Evolutionary conservation across 2,329 filamentous ascomycete species (phyloP).

Genomic region (Paecilomyces fulvus): DNA sequence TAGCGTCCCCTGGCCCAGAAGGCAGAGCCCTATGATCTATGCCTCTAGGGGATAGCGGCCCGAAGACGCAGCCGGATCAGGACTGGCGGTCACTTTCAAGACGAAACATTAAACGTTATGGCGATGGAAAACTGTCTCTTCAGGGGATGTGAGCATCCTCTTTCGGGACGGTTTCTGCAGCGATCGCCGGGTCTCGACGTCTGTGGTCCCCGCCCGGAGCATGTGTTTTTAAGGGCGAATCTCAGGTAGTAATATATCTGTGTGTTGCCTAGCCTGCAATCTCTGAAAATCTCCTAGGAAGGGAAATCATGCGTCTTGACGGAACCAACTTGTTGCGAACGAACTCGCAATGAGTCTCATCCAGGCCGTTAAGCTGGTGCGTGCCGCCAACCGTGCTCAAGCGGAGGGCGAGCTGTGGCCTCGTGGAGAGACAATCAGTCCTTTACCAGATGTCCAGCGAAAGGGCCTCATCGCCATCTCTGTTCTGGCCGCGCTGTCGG

Average conservation of each 20-base stretch:
- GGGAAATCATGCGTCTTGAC: neutral
- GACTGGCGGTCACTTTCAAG: neutral
- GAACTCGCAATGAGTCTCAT: neutral
- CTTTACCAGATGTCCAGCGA: conserved; percentile 24
- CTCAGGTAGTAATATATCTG: neutral
- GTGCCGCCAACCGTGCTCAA: neutral
- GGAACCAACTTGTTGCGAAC: neutral
- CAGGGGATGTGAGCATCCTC: neutral
- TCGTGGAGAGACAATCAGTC: conserved; percentile 17
- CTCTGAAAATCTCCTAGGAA: neutral
- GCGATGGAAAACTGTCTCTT: neutral
- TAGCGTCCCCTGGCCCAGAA: neutral
- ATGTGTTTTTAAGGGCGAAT: neutral
- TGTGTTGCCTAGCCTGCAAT: neutral
- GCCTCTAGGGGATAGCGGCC: neutral
- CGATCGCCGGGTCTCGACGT: neutral
- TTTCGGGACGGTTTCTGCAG: neutral
- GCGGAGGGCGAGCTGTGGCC: neutral
- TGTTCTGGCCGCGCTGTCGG: conserved; percentile 40
- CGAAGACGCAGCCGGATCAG: neutral
- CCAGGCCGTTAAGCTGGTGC: neutral
- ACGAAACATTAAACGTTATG: neutral
- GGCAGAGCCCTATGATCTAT: neutral
- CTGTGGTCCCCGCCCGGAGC: neutral
- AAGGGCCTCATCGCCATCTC: conserved; percentile 40